A percentile compares a stretch with the other conserved stretches of the same genome.
These are phyloP conservation scores for Myriosclerotinia duriaeana DNA, from an alignment of 2,329 filamentous ascomycete genomes.

Conservation along the genomic window DNA sequence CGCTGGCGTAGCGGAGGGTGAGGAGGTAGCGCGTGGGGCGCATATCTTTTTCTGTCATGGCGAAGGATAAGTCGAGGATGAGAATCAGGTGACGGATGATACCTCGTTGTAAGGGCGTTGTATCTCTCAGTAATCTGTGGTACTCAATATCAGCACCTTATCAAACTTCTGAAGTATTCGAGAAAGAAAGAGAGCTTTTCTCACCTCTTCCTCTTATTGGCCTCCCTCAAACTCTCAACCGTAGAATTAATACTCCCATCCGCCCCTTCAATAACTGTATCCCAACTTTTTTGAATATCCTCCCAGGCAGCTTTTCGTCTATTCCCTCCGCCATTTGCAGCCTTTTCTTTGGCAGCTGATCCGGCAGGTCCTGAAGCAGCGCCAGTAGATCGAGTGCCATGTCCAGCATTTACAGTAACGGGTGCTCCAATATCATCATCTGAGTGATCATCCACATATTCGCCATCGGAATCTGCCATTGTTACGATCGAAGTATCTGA, in stretches of 20 bases:
- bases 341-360: constrained; percentile 36
- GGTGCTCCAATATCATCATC: constrained; percentile 59
- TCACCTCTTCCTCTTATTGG: constrained; percentile 74
- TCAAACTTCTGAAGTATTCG: not conserved
- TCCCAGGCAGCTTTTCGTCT: constrained; percentile 61
- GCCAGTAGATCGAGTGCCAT: constrained; percentile 40
- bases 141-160: constrained; percentile 10
- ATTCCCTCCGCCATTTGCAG: constrained; percentile 39
- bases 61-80: constrained; percentile 85
- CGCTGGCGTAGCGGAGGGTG: constrained; percentile 75
- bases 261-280: constrained; percentile 72
- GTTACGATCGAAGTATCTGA: constrained; percentile 20
- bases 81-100: constrained; percentile 96
- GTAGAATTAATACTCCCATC: constrained; percentile 73
- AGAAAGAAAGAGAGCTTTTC: constrained; percentile 24
- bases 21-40: constrained; percentile 84
- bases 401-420: constrained; percentile 26
- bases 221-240: constrained; percentile 73
- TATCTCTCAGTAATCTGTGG: constrained; percentile 79
- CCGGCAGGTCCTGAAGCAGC: constrained; percentile 33
- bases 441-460: constrained; percentile 64
- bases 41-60: constrained; percentile 94
- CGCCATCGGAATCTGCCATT: constrained; percentile 74
- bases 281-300: constrained; percentile 66
- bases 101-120: constrained; percentile 89